Percentiles rank a stretch among this genome's conserved stretches.
Evolutionary conservation across 345 rosid species (phyloP).

Genomic region (Nasturtium officinale): DNA sequence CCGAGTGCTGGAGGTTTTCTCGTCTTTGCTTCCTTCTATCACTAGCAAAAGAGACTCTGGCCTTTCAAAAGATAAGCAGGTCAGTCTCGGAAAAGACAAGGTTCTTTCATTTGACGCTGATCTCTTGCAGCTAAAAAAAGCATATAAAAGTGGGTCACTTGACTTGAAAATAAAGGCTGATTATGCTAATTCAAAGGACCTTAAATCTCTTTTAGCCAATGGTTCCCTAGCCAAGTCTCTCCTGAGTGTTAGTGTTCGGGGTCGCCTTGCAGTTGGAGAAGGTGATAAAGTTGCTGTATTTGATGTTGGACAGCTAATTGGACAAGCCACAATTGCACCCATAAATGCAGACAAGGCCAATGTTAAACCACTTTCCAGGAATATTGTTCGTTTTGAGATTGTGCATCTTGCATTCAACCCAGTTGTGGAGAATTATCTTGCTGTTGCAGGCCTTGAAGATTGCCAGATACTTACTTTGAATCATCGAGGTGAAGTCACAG

Average conservation of each 20-base stretch:
- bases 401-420: conserved; percentile 87
- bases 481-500: conserved; percentile 95
- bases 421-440: conserved; percentile 86
- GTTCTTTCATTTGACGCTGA: conserved; percentile 77
- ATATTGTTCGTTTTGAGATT: conserved; percentile 93
- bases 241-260: conserved; percentile 89
- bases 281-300: conserved; percentile 98
- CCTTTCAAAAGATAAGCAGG: conserved; percentile 67
- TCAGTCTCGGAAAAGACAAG: conserved; percentile 73
- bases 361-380: conserved; percentile 94
- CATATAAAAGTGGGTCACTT: conserved; percentile 95
- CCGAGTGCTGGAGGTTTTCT: conserved; percentile 71
- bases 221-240: conserved; percentile 94
- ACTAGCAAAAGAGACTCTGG: conserved; percentile 73
- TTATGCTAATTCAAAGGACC: conserved; percentile 91
- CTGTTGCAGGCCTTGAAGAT: conserved; percentile 97
- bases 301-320: conserved; percentile 90
- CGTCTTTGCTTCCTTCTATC: conserved; percentile 73
- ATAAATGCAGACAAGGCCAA: conserved; percentile 94
- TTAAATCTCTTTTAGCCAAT: conserved; percentile 76
- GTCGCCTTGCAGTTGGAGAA: conserved; percentile 99
- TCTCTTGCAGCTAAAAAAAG: conserved; percentile 90
- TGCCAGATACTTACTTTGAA: conserved; percentile 90
- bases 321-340: conserved; percentile 88
- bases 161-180: conserved; percentile 98